Conservation (phyloP, 495 filamentous ascomycete species). For the Tuber umbilicatum region DNA sequence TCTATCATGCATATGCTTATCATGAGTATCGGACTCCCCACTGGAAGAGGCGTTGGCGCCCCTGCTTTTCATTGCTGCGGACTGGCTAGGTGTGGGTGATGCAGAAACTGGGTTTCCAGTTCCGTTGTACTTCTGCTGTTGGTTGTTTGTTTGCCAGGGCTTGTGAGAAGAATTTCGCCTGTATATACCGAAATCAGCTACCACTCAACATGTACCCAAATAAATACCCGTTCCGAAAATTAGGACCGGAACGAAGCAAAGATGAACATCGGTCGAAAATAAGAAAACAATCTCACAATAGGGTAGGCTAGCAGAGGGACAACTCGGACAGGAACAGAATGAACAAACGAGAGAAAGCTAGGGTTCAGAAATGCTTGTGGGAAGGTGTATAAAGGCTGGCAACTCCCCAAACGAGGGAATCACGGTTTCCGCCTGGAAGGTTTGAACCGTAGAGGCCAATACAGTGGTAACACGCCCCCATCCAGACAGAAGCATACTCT, state of each 20-base stretch:
- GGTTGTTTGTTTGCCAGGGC: slow-evolving; percentile 36
- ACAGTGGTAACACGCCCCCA: slow-evolving; percentile 1
- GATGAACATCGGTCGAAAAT: background rate
- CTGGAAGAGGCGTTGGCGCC: slow-evolving; percentile 41
- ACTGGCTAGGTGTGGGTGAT: slow-evolving; percentile 45
- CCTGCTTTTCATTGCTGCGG: slow-evolving; percentile 44
- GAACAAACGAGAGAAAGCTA: background rate
- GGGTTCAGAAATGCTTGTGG: background rate
- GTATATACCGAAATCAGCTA: slow-evolving; percentile 13
- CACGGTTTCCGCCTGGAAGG: background rate
- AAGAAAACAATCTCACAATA: background rate
- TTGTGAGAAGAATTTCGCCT: slow-evolving; percentile 38
- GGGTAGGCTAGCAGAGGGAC: background rate
- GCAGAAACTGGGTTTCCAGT: slow-evolving; percentile 31
- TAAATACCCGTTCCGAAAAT: background rate
- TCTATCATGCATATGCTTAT: slow-evolving; percentile 61
- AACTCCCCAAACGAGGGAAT: background rate
- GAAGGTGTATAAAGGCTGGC: background rate
- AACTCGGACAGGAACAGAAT: background rate
- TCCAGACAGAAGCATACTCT: slow-evolving; percentile 5
- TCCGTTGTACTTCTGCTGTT: slow-evolving; percentile 39
- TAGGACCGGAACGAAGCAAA: background rate
- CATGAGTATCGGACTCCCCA: slow-evolving; percentile 52
- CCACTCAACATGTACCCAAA: slow-evolving; percentile 11
- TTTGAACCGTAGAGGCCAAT: slow-evolving; percentile 19